phyloP scores from a whole-genome alignment of 345 rosid species.

The Pseudoturritis turrita region DNA sequence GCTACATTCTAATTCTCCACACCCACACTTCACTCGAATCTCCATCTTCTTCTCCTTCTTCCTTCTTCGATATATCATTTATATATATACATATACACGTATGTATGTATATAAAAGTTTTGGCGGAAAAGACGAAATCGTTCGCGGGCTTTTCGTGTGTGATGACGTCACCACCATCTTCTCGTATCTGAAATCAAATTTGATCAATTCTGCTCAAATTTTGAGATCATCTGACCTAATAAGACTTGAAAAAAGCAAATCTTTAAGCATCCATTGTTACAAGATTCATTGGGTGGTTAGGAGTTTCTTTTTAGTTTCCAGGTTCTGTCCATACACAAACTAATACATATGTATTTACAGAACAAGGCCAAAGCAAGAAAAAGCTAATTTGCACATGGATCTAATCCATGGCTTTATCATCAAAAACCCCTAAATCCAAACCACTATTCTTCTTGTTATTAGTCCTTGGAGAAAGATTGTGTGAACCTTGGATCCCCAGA shows the following conservation, averaged over 20 bases:
- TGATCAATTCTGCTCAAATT: background rate
- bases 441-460: background rate
- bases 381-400: background rate
- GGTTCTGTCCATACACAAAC: constrained; percentile 5
- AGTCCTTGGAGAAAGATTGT: constrained; percentile 3
- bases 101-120: background rate
- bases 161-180: constrained; percentile 8
- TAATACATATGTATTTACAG: constrained; percentile 20
- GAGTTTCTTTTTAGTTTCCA: background rate
- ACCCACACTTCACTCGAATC: constrained; percentile 74
- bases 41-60: constrained; percentile 44
- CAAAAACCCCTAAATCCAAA: background rate
- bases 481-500: background rate
- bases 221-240: background rate
- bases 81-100: no score
- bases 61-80: background rate
- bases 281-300: background rate
- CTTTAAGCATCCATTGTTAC: background rate
- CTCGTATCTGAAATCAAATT: background rate
- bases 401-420: background rate
- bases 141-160: constrained; percentile 19
- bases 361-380: background rate
- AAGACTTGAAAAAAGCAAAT: background rate
- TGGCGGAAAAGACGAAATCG: constrained; percentile 16
- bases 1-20: constrained; percentile 65